Base-by-base conservation (phyloP, 192 early-diverging fungal genomes). In the Polychytrium aggregatum region DNA sequence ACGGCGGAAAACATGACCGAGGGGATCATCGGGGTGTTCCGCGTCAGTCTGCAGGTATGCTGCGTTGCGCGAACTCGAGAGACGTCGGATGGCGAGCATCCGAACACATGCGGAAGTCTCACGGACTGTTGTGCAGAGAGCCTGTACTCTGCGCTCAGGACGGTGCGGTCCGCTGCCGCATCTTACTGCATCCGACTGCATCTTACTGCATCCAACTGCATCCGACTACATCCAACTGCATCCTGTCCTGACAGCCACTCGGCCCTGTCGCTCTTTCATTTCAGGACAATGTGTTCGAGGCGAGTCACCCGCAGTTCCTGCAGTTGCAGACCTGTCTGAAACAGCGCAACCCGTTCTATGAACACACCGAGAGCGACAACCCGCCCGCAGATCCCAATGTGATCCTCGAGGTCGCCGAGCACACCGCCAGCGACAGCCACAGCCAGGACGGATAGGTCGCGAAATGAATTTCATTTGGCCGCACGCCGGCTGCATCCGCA, bases 1-100 rank as follows among this genome's bases (percentile, higher is more conserved):
- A 62, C 63, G 0, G 40, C 28, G 4, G 73, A 76, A 9, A 40
- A 56, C 29, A 43, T 48, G 18, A 53, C 58, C 13, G 67, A 69
- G 17, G 67, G 67, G 5, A 17, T 60, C 50, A 24, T 57, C 5
- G 68, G 68, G 6, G 6, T 71, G 11, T 67, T 71, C 44, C 22
- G 68, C 21, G 28, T 71, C 1, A 17, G 48, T 6, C 40, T 71
- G 14, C 31, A 52, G 44, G 65, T 67, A 44, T 27, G 54, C 45
- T 24, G 1, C 5, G 18, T 30, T 37, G 5, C 17, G 34, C 11
- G 25, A 41, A 44, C 37, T 41, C 1, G 46, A 38, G 28, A 44
- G 53, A 5, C 17, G 46, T 27, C 35, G 44, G 7, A 21, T 55
- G 18, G 33, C 35, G 41, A 45, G 46, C 36, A 35, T 25, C 24